Base-by-base conservation (phyloP, 768 basidiomycete species). In the Pleurotus pulmonarius region DNA sequence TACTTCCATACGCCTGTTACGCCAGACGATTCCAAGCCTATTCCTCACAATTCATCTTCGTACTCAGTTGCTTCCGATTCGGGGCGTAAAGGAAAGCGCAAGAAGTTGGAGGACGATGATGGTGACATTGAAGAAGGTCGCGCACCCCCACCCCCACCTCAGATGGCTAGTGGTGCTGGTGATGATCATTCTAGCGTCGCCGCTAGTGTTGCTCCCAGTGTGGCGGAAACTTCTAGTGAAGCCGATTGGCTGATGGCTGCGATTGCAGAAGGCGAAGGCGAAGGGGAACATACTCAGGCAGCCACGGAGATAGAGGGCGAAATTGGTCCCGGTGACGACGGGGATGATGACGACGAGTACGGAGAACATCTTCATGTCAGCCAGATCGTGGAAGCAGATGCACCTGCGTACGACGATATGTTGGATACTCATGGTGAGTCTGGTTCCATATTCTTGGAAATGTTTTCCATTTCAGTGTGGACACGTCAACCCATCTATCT, bases 1-100 rank as follows among this genome's bases (percentile, higher is more conserved):
- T 94, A 94, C 76, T 94, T 94, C 77, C 91, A 93, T 74, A 92
- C 91, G 22, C 92, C 91, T 59, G 88, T 88, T 60, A 83, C 88
- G 60, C 80, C 86, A 65, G 90, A 91, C 75, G 90, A 92, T 71
- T 80, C 86, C 56, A 85, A 83, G 67, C 86, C 86, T 20, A 85
- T 90, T 67, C 84, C 86, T 58, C 82, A 85, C 75, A 73, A 71
- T 64, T 72, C 78, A 58, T 75, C 82, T 64, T 73, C 75, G 59
- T 71, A 77, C 59, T 69, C 73, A 55, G 66, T 72, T 49, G 75
- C 79, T 45, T 80, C 84, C 59, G 85, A 87, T 67, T 71, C 80
- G 13, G 22, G 51, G 40, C 82, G 88, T 66, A 91, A 89, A 69
- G 90, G 89, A 58, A 92, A 92, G 71, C 80, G 90, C 66, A 93